These are phyloP conservation scores for Apodospora peruviana DNA, from an alignment of 495 filamentous ascomycete genomes.

Conservation along the genomic window DNA sequence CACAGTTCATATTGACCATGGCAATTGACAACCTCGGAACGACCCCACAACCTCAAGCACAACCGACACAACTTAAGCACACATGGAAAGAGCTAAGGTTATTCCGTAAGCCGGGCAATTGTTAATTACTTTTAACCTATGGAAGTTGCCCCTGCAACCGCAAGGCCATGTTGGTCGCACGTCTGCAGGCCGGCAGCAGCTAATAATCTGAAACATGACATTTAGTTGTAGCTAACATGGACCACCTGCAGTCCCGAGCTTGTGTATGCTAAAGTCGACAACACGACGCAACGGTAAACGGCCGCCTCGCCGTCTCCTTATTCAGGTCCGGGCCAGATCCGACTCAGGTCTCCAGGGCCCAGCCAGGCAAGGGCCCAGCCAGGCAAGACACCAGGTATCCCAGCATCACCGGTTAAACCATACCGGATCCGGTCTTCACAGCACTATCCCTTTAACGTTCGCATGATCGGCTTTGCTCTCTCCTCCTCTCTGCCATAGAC, in stretches of 20 bases:
- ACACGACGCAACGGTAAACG: background rate
- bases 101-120: too few species aligned
- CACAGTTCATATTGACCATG: too few species aligned
- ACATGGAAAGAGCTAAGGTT: background rate
- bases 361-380: background rate
- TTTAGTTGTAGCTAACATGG: background rate
- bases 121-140: too few species aligned
- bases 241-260: too few species aligned
- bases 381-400: too few species aligned
- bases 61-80: background rate
- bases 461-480: too few species aligned
- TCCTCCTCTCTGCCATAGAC: too few species aligned
- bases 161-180: background rate
- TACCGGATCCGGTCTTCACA: too few species aligned
- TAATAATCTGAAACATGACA: conserved; percentile 11
- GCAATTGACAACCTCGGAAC: too few species aligned
- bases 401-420: too few species aligned
- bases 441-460: too few species aligned
- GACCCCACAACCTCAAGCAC: background rate
- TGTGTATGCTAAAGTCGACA: too few species aligned
- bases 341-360: background rate
- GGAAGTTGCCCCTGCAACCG: background rate
- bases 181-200: background rate
- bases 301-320: background rate
- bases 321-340: background rate